Evolutionary conservation across 202 grass and related monocot species (phyloP), one percentile per base, ranked within the genome.

Genomic region (Alloteropsis angusta): DNA sequence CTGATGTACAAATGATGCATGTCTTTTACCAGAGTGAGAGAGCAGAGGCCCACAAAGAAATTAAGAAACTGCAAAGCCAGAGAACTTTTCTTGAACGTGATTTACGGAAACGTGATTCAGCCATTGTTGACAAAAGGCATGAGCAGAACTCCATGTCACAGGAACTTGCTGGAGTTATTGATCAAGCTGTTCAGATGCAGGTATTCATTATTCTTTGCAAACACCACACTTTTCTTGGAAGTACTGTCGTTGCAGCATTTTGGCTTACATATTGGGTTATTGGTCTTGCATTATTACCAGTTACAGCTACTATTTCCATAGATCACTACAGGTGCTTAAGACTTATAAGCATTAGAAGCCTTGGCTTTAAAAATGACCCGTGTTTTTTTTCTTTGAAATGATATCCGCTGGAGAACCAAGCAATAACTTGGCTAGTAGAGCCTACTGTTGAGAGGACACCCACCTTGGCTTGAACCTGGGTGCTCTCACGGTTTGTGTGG

Each of bases 51-150:
- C 78, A 84, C 65, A 89, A 83, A 77, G 92, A 92, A 80, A 85
- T 98, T 84, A 98, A 87, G 70, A 91, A 85, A 50, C 76, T 94
- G 49, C 88, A 89, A 62, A 93, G 79, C 71, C 89, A 97, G 77
- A 94, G 63, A 60, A 81, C 67, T 68, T 65, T 84, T 87, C 83
- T 98, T 70, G 95, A 98, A 80, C 95, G 89, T 54, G 91, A 97
- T 73, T 81, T 97, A 71, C 42, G 80, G 66, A 93, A 88, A 65
- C 82, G 85, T 41, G 85, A 90, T 48, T 78, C 88, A 60, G 21
- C 71, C 3, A 52, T 65, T 41, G 45, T 75, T 90, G 88, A 78
- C 60, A 97, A 87, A 88, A 94, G 77, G 69, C 74, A 87, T 57
- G 89, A 93, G 62, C 23, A 75, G 54, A 97, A 92, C 74, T 71